Conservation (phyloP, 148 eudicot genomes). For the Silene latifolia region DNA sequence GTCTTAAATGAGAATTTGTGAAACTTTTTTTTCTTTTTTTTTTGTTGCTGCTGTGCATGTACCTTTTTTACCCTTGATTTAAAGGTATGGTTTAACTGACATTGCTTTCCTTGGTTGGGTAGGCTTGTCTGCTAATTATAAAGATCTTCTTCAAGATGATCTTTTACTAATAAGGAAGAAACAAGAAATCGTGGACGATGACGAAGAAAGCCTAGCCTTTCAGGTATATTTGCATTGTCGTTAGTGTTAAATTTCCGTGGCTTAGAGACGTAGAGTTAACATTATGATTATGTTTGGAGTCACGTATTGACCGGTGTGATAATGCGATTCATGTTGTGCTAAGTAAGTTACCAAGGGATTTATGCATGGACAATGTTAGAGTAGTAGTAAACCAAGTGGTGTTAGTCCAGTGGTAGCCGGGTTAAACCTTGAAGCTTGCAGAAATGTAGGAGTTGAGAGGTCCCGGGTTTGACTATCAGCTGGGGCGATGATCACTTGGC, state of each 20-base stretch:
- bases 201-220: constrained; percentile 12
- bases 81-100: constrained; percentile 2
- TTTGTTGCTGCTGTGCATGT: background rate
- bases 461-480: no score
- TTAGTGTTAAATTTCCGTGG: background rate
- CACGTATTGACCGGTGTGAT: background rate
- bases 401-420: no score
- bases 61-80: background rate
- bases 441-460: no score
- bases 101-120: background rate
- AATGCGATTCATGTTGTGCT: background rate
- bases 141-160: constrained; percentile 20
- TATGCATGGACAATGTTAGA: background rate
- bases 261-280: background rate
- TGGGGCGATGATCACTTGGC: no score
- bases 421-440: no score
- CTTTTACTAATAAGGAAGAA: background rate
- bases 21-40: no score
- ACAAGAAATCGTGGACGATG: constrained; percentile 21
- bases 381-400: no score
- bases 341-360: no score
- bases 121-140: constrained; percentile 24
- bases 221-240: constrained; percentile 23
- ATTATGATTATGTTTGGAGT: background rate
- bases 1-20: no score